Base-by-base conservation (phyloP, 148 eudicot genomes). In the Persicaria maculosa region DNA sequence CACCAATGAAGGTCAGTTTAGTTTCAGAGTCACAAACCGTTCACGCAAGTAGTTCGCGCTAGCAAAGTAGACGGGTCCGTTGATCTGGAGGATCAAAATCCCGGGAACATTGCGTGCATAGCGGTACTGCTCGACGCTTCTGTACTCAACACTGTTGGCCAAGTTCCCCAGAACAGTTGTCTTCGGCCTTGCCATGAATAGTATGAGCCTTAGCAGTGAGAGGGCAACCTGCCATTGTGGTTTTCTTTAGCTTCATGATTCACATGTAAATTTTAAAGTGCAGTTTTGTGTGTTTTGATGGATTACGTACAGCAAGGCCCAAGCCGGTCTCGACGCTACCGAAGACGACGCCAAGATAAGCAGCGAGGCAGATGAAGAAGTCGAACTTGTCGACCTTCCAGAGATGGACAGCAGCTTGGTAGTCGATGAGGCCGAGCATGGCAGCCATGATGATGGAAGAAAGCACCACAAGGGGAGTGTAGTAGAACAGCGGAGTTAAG, bases 301-400 rank as follows among this genome's bases (percentile, higher is more conserved):
- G 44, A 46, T 15, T 12, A 57, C 52, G 15, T 77, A 88, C 92
- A 77, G 90, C 90, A 8, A 82, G 48, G 4, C 78, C 64, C 75
- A 89, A 77, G 70, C 93, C 93, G 7, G 74, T 78, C 50, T 89
- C 89, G 12, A 89, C 86, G 70, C 84, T 83, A 14, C 86, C 82
- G 44, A 90, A 88, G 74, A 85, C 85, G 4, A 88, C 95, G 14
- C 91, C 91, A 1, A 83, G 6, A 59, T 69, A 88, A 1, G 95
- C 81, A 9, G 79, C 48, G 7, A 84, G 50, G 81, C 92, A 90
- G 8, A 84, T 77, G 67, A 86, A 45, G 50, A 90, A 90, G 75
- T 90, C 95, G 44, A 84, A 90, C 47, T 90, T 90, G 81, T 90
- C 95, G 12, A 88, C 74, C 55, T 77, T 78, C 86, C 87, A 88